Evolutionary conservation across 2,329 filamentous ascomycete genomes (phyloP).

Genomic region (Setomelanomma holmii): DNA sequence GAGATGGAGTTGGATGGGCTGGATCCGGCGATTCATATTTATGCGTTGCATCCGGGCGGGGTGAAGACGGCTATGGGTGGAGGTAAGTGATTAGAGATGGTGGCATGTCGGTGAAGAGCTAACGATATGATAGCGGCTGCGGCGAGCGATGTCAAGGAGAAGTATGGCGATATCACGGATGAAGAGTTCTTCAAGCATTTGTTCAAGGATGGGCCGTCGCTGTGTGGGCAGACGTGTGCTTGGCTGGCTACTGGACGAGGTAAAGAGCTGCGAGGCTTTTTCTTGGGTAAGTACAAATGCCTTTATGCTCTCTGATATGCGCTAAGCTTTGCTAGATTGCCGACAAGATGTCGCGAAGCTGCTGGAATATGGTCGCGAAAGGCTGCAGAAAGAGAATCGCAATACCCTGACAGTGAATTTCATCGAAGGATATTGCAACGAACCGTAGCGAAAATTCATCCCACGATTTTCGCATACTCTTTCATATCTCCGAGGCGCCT

Average conservation of each 20-base stretch:
- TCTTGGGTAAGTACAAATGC: conserved; percentile 23
- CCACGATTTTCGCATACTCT: not conserved
- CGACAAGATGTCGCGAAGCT: conserved; percentile 36
- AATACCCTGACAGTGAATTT: conserved; percentile 41
- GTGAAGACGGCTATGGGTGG: conserved; percentile 37
- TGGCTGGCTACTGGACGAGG: conserved; percentile 37
- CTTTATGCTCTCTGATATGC: not conserved
- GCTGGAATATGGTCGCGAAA: conserved; percentile 31
- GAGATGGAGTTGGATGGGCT: conserved; percentile 38
- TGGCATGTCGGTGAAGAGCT: too few species aligned
- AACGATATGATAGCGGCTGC: conserved; percentile 21
- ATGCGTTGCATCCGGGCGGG: conserved; percentile 41
- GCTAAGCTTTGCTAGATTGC: conserved; percentile 25
- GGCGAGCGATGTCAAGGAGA: conserved; percentile 30
- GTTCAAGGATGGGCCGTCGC: conserved; percentile 35
- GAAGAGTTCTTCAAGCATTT: conserved; percentile 33
- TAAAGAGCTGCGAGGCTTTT: conserved; percentile 35
- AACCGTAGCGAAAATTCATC: conserved; percentile 26
- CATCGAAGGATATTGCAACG: conserved; percentile 39
- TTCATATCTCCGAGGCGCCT: too few species aligned
- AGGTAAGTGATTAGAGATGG: conserved; percentile 23
- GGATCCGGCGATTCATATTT: conserved; percentile 37
- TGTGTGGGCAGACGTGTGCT: conserved; percentile 42
- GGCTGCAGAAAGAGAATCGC: conserved; percentile 32
- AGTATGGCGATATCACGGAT: conserved; percentile 36